Conservation (phyloP, 371 early-diverging fungal species). For the Mucor lusitanicus region DNA sequence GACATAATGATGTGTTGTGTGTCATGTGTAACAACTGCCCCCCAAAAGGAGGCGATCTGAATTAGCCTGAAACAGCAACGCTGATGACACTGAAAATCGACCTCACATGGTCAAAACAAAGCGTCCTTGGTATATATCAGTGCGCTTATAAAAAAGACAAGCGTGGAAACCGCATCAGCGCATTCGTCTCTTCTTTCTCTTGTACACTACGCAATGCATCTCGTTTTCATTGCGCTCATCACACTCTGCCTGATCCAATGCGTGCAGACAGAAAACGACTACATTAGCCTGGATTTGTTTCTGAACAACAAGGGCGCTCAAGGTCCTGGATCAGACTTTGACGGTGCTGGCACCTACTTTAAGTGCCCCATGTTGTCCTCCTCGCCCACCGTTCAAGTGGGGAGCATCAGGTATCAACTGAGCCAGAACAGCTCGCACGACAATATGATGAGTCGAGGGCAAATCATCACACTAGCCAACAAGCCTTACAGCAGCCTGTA, state of each 20-base stretch:
- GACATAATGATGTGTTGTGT: neutral
- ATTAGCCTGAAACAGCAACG: neutral
- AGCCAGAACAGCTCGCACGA: constrained; percentile 2
- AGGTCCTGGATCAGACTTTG: constrained; percentile 22
- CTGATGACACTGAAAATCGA: neutral
- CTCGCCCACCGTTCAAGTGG: neutral
- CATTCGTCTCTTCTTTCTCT: neutral
- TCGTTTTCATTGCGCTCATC: neutral
- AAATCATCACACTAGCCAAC: constrained; percentile 18
- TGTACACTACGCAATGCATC: neutral
- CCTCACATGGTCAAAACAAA: neutral
- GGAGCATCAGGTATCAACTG: constrained; percentile 13
- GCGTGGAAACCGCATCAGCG: neutral
- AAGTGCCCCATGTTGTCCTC: neutral
- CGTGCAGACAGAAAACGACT: neutral
- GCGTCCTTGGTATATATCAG: neutral
- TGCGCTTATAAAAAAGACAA: neutral
- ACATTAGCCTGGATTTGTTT: neutral
- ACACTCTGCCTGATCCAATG: neutral
- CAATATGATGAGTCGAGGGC: constrained; percentile 31
- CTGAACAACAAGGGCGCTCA: constrained; percentile 13
- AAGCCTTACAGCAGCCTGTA: constrained; percentile 22
- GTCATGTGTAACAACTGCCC: neutral
- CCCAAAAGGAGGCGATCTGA: neutral
- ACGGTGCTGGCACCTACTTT: constrained; percentile 21